Evolutionary conservation across 2,329 filamentous ascomycete species (phyloP), one percentile per base, ranked within the genome.

Genomic region (Monosporascus ibericus): DNA sequence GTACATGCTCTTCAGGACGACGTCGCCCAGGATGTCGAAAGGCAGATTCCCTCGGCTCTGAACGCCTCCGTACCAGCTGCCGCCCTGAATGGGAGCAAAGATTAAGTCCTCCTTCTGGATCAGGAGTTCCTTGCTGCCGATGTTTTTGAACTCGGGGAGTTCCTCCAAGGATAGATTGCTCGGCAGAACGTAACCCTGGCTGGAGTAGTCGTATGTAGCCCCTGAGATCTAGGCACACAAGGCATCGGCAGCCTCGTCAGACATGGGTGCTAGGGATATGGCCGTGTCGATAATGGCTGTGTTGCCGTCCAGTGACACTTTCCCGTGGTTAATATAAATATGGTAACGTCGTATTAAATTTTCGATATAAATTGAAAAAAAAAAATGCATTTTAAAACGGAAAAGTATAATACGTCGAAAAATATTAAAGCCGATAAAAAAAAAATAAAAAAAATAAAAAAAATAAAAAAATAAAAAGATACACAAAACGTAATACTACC

Each of bases 241-340:
- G 3, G 78, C 78, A 53, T 83, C 70, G 63, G 80, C 84, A 14
- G 80, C 75, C 2, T 69, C 63, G 62, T 90, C 86, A 40, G 79
- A 77, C 47, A 89, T 74, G 34, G 90, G 74, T 1, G 80, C 80
- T 48, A 90, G 76, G 1, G 85, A 86, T 30, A 86, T 88, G 51
- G 85, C 86, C 0, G 86, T 90, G 65, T 90, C 87, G 36, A 80
- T 82, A 58, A 90, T 88, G 47, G 86, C 84, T 30, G 72, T 83
- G 68, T 88, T 88, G 47, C 74, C 75, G 3, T 70, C 64, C 9
- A 77, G 73, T 1, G 68, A 48, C 27, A 84, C 67, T 1, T 70
- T 72, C 54, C 78, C 72, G 52, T 80, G 83, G 58, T 82, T 82
- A n/a, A n/a, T n/a, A n/a, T n/a, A n/a, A n/a, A n/a, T n/a, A n/a